Base-by-base conservation (phyloP, 2,329 filamentous ascomycete species). In the Aspergillus pseudoviridinutans region DNA sequence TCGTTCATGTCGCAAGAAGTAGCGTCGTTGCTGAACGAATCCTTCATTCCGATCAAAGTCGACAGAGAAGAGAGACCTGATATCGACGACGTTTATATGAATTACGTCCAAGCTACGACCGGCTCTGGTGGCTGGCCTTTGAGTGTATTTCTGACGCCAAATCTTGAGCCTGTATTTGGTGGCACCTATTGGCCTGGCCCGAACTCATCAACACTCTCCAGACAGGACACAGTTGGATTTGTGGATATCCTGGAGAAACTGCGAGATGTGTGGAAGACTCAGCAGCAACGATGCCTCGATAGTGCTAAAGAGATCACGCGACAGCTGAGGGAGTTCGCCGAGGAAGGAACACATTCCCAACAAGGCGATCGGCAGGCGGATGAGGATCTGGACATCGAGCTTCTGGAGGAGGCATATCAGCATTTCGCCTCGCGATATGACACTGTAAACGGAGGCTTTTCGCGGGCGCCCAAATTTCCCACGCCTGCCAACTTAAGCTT, bases 81-180 rank as follows among this genome's bases (percentile, higher is more conserved):
- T 70, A 86, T 97, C 62, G 94, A 99, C 70, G 87, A 90, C 60
- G 92, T 97, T 63, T 97, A 97, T 74, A 97, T 97, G 91, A 96
- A 96, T 78, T 99, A 96, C 74, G 88, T 96, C 44, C 92, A 97
- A 72, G 93, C 93, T 1, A 93, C 94, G 10, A 96, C 89, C 58
- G 92, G 90, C 22, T 88, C 85, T 1, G 93, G 92, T 9, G 94
- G 94, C 42, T 97, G 94, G 92, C 94, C 94, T 1, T 78, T 97
- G 59, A 97, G 97, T 69, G 87, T 96, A n/a, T 97, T 99, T 71
- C 82, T 97, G 29, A 99, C 94, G 0, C 92, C 94, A 0, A 88
- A 96, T 64, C 82, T 97, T 27, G 88, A 96, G 69, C 94, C 94
- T 0, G 89, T 99, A 9, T 97, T 97, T 75, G 94, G 94, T 41